Conservation (phyloP, 2,329 filamentous ascomycete species). For the Sclerotinia subarctica region DNA sequence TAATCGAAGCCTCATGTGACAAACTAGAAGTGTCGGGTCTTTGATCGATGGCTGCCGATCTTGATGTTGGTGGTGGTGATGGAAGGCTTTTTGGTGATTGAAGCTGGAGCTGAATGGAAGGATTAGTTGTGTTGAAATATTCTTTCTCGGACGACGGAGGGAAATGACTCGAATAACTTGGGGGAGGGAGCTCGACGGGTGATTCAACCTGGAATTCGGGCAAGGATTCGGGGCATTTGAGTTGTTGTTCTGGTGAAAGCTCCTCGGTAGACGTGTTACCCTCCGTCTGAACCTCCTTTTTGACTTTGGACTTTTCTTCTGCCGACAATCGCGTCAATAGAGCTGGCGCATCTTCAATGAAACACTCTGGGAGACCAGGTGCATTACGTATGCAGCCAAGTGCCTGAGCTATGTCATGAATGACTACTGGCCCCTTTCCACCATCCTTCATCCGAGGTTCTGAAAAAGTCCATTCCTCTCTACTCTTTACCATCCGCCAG, state of each 20-base stretch:
- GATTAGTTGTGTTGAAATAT: background rate
- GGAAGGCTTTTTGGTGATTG: background rate
- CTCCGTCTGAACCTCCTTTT: background rate
- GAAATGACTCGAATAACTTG: background rate
- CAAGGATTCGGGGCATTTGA: background rate
- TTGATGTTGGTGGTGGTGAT: background rate
- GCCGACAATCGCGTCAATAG: background rate
- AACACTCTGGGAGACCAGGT: constrained; percentile 3
- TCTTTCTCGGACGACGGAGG: background rate
- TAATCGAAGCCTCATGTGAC: background rate
- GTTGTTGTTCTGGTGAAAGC: background rate
- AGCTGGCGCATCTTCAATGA: constrained; percentile 2
- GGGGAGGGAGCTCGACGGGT: background rate
- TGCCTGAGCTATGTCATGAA: constrained; percentile 12
- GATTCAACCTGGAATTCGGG: background rate
- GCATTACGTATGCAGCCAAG: constrained; percentile 14
- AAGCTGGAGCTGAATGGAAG: background rate
- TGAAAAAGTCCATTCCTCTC: constrained; percentile 13
- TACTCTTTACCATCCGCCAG: background rate
- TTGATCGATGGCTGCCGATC: background rate
- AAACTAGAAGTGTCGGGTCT: background rate
- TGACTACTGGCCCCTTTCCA: constrained; percentile 11
- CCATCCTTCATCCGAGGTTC: constrained; percentile 12
- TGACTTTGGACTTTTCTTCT: background rate
- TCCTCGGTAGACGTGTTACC: background rate